These are phyloP conservation scores for Torrubiella hemipterigena DNA, from an alignment of 2,329 filamentous ascomycete species.

Conservation along the genomic window DNA sequence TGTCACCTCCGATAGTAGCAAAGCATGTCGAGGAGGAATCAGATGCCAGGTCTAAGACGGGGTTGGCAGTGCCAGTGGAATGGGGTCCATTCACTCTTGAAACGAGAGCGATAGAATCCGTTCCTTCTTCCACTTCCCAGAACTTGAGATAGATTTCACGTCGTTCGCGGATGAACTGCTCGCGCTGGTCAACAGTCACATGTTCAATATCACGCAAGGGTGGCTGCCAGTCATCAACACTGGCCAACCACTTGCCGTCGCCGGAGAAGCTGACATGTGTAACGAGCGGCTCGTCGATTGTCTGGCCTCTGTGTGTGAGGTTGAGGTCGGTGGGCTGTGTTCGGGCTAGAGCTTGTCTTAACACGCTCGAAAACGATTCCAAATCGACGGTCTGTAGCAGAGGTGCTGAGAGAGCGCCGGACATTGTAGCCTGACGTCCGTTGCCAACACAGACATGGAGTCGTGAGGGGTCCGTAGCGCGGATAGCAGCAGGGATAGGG, in stretches of 20 bases:
- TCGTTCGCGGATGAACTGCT: slow-evolving; percentile 36
- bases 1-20: slow-evolving; percentile 75
- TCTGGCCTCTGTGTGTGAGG: slow-evolving; percentile 56
- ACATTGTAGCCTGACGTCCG: slow-evolving; percentile 42
- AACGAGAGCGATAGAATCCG: slow-evolving; percentile 58
- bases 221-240: slow-evolving; percentile 82
- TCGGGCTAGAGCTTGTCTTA: slow-evolving; percentile 78
- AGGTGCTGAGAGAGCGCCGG: slow-evolving; percentile 39
- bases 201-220: slow-evolving; percentile 53
- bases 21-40: slow-evolving; percentile 62
- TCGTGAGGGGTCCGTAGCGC: slow-evolving; percentile 48
- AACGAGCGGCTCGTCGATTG: slow-evolving; percentile 67
- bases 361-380: slow-evolving; percentile 62
- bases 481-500: slow-evolving; percentile 48
- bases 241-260: slow-evolving; percentile 83
- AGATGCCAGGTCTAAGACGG: slow-evolving; percentile 60
- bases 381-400: slow-evolving; percentile 78
- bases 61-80: slow-evolving; percentile 38
- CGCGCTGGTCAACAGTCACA: slow-evolving; percentile 20
- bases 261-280: slow-evolving; percentile 62
- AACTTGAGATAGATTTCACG: slow-evolving; percentile 81
- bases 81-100: slow-evolving; percentile 81
- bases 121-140: slow-evolving; percentile 56
- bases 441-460: slow-evolving; percentile 58
- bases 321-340: slow-evolving; percentile 80